These are phyloP conservation scores for Thuidium tamariscinum DNA, from an alignment of 225 moss, liverwort and hornwort genomes.

Conservation along the genomic window DNA sequence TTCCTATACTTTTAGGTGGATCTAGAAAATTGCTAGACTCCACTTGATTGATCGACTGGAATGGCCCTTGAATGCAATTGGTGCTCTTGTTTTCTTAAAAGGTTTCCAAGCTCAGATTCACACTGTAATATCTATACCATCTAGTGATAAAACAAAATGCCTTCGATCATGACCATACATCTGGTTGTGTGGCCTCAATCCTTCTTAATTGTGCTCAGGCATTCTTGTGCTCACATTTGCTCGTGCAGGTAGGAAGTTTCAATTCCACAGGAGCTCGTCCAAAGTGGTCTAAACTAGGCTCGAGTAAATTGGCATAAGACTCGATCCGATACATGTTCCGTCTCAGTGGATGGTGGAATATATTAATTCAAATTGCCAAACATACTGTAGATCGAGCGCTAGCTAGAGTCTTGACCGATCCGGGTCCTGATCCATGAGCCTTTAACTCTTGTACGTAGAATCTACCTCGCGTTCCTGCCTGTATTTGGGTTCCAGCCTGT, in stretches of 20 bases:
- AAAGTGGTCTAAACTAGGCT: not conserved
- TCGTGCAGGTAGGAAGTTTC: not conserved
- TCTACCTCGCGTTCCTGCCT: not conserved
- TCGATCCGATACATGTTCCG: not conserved
- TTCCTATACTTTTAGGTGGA: no score
- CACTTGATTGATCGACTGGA: not conserved
- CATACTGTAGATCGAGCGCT: not conserved
- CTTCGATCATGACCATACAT: no score
- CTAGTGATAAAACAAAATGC: not conserved
- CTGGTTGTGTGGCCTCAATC: not conserved
- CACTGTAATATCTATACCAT: not conserved
- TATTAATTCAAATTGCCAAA: not conserved
- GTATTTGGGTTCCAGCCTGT: no score
- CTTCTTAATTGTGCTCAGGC: not conserved
- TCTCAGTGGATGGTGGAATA: not conserved
- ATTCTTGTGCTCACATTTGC: not conserved
- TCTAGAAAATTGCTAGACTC: not conserved
- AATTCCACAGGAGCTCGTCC: no score
- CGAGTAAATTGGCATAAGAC: not conserved
- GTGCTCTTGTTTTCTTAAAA: not conserved
- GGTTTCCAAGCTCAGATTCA: not conserved
- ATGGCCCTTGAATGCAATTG: not conserved
- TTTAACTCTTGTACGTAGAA: not conserved
- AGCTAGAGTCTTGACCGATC: not conserved
- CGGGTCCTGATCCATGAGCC: not conserved